These are phyloP conservation scores for Fusarium sp. DNA, from an alignment of 2,329 filamentous ascomycete species.

Conservation along the genomic window DNA sequence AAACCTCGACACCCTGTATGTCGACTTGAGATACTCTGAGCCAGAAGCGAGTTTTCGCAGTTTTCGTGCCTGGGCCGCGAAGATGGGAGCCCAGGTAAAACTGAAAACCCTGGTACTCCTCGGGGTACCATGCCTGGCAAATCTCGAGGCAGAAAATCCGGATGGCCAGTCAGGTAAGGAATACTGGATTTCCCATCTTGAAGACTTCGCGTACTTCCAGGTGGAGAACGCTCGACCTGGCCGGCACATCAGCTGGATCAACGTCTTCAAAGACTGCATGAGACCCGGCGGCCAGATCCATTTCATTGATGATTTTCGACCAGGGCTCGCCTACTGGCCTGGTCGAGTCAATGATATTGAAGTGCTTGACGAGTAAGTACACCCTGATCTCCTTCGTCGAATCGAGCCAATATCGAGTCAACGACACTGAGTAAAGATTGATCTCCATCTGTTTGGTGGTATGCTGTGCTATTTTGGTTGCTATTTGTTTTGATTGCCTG, in stretches of 20 bases:
- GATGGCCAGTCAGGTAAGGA: not conserved
- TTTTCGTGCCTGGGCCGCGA: no score
- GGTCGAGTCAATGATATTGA: not conserved
- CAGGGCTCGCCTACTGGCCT: not conserved
- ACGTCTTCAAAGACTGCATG: not conserved
- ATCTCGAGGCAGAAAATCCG: rapidly evolving
- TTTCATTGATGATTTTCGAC: not conserved
- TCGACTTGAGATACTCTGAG: not conserved
- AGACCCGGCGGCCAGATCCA: constrained; percentile 7
- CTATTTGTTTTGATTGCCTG: not conserved
- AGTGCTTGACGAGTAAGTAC: not conserved
- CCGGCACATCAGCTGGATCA: not conserved
- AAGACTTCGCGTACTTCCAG: not conserved
- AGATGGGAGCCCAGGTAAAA: not conserved
- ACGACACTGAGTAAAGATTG: no score
- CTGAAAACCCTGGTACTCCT: constrained; percentile 4
- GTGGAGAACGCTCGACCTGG: no score
- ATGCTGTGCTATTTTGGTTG: no score
- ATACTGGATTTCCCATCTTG: not conserved
- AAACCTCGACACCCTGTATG: not conserved
- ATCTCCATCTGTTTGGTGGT: no score
- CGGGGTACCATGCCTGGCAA: not conserved
- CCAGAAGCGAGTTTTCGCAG: no score
- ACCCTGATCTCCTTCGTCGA: no score
- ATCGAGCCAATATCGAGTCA: no score